A percentile compares a stretch with the other conserved stretches of the same genome.
These are phyloP conservation scores for Malus hybrid DNA, from an alignment of 331 rosid genomes.

Conservation along the genomic window DNA sequence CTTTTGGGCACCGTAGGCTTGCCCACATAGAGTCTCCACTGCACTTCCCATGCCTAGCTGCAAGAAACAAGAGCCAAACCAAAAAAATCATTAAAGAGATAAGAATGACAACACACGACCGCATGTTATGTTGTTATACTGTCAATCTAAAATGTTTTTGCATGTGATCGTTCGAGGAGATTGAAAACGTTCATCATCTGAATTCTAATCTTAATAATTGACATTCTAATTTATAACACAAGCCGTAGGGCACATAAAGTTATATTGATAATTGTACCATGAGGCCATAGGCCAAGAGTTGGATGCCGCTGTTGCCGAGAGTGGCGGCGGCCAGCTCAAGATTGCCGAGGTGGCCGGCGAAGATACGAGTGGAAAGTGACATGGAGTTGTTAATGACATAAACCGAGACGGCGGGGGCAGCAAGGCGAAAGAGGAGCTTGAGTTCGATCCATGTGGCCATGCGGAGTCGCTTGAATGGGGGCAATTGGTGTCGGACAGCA, in stretches of 20 bases:
- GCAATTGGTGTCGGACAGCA: constrained; percentile 17
- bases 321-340: constrained; percentile 44
- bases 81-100: background rate
- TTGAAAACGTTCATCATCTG: background rate
- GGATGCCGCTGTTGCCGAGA: constrained; percentile 46
- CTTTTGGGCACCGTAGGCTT: constrained; percentile 50
- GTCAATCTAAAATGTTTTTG: background rate
- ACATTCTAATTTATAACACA: background rate
- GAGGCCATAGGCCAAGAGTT: constrained; percentile 40
- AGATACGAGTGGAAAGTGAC: constrained; percentile 36
- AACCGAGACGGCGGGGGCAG: constrained; percentile 33
- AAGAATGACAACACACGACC: background rate
- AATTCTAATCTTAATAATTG: background rate
- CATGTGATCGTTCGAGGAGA: background rate
- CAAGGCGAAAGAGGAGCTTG: constrained; percentile 29
- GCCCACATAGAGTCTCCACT: constrained; percentile 66
- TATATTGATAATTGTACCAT: constrained; percentile 16
- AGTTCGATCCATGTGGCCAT: constrained; percentile 32
- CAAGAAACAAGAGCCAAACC: background rate
- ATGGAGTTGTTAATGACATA: constrained; percentile 32
- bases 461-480: constrained; percentile 12
- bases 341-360: constrained; percentile 41
- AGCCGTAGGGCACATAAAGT: background rate
- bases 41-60: constrained; percentile 55
- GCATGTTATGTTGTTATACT: too few relatives aligned